A percentile compares a stretch with the other conserved stretches of the same genome.
These are phyloP conservation scores for Trichoderma aggressivum DNA, from an alignment of 2,329 filamentous ascomycete genomes.

Conservation along the genomic window DNA sequence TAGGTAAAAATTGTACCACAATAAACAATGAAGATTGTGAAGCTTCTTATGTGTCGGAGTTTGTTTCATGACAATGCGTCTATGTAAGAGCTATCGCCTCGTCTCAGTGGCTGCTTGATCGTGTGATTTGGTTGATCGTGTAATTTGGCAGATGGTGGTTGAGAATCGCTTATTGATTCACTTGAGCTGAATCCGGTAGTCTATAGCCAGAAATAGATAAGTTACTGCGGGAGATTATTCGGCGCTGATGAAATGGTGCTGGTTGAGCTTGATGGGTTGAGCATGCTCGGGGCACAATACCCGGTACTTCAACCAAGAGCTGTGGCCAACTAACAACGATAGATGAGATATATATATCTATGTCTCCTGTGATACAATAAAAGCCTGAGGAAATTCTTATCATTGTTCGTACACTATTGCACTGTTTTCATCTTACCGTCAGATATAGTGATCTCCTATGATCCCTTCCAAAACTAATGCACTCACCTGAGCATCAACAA, in stretches of 20 bases:
- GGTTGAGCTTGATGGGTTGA: background rate
- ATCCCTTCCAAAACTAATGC: background rate
- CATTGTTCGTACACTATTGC: background rate
- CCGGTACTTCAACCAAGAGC: background rate
- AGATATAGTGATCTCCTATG: background rate
- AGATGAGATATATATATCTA: background rate
- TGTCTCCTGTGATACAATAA: background rate
- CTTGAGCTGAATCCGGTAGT: background rate
- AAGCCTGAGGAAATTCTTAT: background rate
- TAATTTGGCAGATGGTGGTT: background rate
- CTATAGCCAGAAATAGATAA: background rate
- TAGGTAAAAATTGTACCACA: background rate
- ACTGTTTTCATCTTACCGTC: background rate
- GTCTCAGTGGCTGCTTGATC: background rate
- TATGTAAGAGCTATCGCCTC: background rate
- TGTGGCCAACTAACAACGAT: background rate
- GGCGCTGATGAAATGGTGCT: background rate
- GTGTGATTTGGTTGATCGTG: background rate
- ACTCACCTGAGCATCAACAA: background rate
- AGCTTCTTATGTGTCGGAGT: background rate
- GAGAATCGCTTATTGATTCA: background rate
- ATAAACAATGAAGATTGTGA: background rate
- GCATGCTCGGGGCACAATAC: background rate
- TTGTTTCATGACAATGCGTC: background rate
- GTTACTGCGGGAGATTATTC: background rate